Conservation (phyloP, 1,284 basidiomycete genomes). For the Cutaneotrichosporon dermatis region DNA sequence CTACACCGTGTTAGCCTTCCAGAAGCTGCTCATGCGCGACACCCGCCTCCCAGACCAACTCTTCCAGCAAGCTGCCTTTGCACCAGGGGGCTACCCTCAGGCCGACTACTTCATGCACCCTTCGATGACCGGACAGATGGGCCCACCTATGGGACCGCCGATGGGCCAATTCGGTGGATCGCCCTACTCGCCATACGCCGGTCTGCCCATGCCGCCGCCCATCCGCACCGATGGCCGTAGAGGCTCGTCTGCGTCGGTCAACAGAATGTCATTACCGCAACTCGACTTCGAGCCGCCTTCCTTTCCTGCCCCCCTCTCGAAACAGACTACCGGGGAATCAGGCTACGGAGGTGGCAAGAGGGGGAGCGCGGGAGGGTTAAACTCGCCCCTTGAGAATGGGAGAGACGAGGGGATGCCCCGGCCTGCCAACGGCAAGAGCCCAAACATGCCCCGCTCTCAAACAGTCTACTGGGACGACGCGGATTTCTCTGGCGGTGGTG, state of each 20-base stretch:
- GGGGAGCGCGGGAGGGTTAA: slow-evolving; percentile 5
- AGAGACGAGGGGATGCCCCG: not conserved
- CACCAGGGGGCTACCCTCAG: slow-evolving; percentile 9
- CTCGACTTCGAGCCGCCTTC: slow-evolving; percentile 19
- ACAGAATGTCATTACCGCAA: slow-evolving; percentile 13
- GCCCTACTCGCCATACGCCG: slow-evolving; percentile 11
- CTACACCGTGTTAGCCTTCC: slow-evolving; percentile 48
- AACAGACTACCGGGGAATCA: slow-evolving; percentile 16
- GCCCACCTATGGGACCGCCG: slow-evolving; percentile 2
- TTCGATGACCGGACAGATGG: slow-evolving; percentile 1
- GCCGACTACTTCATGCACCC: slow-evolving; percentile 4
- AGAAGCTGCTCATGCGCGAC: slow-evolving; percentile 47
- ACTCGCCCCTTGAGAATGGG: not conserved
- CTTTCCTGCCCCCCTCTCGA: slow-evolving; percentile 16
- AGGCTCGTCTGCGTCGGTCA: slow-evolving; percentile 14
- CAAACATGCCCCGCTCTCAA: slow-evolving; percentile 28
- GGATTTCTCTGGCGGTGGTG: slow-evolving; percentile 22
- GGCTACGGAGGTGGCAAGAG: slow-evolving; percentile 4
- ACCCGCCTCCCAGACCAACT: slow-evolving; percentile 40
- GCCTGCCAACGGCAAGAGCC: not conserved
- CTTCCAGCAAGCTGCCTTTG: slow-evolving; percentile 21
- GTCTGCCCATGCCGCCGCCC: slow-evolving; percentile 21
- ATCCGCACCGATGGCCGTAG: slow-evolving; percentile 14
- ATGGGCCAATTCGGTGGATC: slow-evolving; percentile 3
- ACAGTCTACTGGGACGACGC: slow-evolving; percentile 47